Percentiles rank a stretch among this genome's conserved stretches.
phyloP scores from a whole-genome alignment of 257 asterid species.

The Anisodus acutangulus region DNA sequence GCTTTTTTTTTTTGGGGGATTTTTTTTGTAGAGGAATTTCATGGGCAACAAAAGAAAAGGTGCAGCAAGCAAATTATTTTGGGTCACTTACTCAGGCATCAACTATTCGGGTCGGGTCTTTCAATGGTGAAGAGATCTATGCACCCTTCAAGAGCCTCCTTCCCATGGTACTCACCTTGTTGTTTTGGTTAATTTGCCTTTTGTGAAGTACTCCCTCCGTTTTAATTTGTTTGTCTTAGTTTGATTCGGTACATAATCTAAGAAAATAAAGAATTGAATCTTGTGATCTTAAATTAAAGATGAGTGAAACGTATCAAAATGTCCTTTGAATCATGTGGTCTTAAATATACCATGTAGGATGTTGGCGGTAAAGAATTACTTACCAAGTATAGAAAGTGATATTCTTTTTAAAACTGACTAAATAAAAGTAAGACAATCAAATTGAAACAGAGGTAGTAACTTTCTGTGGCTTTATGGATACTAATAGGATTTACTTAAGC shows the following conservation, averaged over 20 bases:
- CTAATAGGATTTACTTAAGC: background rate
- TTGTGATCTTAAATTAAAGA: too few relatives aligned
- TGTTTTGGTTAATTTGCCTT: background rate
- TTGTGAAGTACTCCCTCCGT: background rate
- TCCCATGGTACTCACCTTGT: slow-evolving; percentile 69
- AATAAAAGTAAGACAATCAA: too few relatives aligned
- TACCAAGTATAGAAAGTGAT: too few relatives aligned
- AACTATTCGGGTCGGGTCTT: slow-evolving; percentile 86
- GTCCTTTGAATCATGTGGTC: too few relatives aligned
- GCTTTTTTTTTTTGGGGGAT: slow-evolving; percentile 30
- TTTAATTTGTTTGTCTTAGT: too few relatives aligned
- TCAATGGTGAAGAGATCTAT: slow-evolving; percentile 95
- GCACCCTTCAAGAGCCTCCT: slow-evolving; percentile 97
- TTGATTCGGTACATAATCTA: too few relatives aligned
- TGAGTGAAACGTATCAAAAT: too few relatives aligned
- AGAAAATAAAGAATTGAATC: too few relatives aligned
- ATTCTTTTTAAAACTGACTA: too few relatives aligned
- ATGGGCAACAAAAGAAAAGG: slow-evolving; percentile 96
- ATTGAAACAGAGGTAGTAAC: too few relatives aligned
- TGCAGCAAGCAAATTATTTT: slow-evolving; percentile 90
- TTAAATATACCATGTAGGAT: too few relatives aligned
- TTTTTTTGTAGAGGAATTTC: slow-evolving; percentile 78
- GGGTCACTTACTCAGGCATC: slow-evolving; percentile 97
- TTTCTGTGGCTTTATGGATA: background rate
- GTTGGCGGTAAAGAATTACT: too few relatives aligned